Evolutionary conservation across 2,329 filamentous ascomycete genomes (phyloP).

Genomic region (Ilyonectria mors-panacis): DNA sequence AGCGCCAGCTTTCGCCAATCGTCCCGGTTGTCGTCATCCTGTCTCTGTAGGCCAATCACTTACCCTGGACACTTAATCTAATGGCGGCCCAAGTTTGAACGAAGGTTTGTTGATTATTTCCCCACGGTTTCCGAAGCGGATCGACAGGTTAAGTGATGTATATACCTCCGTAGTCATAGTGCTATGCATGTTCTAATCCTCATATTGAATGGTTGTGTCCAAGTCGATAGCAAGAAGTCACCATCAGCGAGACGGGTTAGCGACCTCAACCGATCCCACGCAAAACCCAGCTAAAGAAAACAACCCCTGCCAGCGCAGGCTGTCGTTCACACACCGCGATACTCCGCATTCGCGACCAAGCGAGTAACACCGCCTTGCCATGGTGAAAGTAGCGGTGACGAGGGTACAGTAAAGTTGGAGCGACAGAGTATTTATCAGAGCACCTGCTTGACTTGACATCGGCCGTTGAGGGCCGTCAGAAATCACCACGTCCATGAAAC

Average conservation of each 20-base stretch:
- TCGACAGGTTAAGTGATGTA: not conserved
- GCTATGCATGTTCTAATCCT: not conserved
- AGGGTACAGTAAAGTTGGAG: not conserved
- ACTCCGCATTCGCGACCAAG: constrained; percentile 7
- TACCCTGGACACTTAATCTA: not conserved
- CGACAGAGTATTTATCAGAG: not conserved
- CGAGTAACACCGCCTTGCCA: not conserved
- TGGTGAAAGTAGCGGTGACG: constrained; percentile 29
- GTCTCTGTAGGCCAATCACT: not conserved
- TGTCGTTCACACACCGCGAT: constrained; percentile 8
- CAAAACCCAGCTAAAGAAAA: not conserved
- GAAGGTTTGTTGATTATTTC: not conserved
- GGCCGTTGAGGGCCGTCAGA: not conserved
- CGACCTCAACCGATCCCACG: not conserved
- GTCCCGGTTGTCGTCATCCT: not conserved
- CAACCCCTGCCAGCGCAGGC: not conserved
- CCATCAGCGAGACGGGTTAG: not conserved
- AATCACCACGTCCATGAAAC: not conserved
- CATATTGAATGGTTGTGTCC: not conserved
- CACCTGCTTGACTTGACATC: not conserved
- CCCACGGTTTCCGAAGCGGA: not conserved
- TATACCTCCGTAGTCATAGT: not conserved
- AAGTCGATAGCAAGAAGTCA: not conserved
- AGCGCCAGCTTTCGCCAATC: not conserved
- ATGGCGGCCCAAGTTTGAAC: not conserved